Conservation (phyloP, 2,329 filamentous ascomycete genomes). For the Hypomyces perniciosus region DNA sequence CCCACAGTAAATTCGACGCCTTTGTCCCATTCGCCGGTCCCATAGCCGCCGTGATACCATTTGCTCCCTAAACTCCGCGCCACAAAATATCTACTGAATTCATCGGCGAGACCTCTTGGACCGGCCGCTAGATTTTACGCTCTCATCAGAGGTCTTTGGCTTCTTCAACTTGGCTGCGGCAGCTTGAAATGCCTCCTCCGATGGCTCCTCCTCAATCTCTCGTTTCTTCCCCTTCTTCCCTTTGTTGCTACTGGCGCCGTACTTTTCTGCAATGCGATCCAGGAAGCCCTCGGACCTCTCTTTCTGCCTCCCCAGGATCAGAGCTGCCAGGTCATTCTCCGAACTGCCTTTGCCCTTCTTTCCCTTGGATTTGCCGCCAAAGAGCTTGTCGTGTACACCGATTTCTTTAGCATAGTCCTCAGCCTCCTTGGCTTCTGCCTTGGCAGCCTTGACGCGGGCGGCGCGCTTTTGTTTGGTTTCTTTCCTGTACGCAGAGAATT, state of each 20-base stretch:
- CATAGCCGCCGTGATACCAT: neutral
- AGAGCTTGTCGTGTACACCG: constrained; percentile 66
- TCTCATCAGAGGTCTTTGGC: constrained; percentile 16
- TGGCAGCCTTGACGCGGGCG: constrained; percentile 54
- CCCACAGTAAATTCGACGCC: no score
- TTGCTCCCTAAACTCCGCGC: neutral
- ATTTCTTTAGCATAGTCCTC: constrained; percentile 69
- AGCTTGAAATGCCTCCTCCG: constrained; percentile 55
- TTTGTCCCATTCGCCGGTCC: no score
- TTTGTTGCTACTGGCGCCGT: constrained; percentile 42
- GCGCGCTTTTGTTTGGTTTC: constrained; percentile 63
- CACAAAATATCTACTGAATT: neutral
- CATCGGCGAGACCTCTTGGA: constrained; percentile 9
- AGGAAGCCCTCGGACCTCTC: constrained; percentile 58
- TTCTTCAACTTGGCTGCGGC: constrained; percentile 43
- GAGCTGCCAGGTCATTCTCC: constrained; percentile 57
- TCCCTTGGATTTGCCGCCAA: constrained; percentile 43
- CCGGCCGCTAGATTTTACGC: neutral
- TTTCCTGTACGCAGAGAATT: constrained; percentile 62
- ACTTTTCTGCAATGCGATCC: constrained; percentile 71
- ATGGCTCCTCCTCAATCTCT: constrained; percentile 53
- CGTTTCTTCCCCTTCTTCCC: constrained; percentile 48
- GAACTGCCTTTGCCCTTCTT: constrained; percentile 38
- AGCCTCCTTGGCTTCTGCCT: constrained; percentile 65
- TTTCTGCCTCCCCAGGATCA: constrained; percentile 69